Evolutionary conservation across 495 filamentous ascomycete species (phyloP), one percentile per base, ranked within the genome.

Genomic region (Annulohypoxylon maeteangense): DNA sequence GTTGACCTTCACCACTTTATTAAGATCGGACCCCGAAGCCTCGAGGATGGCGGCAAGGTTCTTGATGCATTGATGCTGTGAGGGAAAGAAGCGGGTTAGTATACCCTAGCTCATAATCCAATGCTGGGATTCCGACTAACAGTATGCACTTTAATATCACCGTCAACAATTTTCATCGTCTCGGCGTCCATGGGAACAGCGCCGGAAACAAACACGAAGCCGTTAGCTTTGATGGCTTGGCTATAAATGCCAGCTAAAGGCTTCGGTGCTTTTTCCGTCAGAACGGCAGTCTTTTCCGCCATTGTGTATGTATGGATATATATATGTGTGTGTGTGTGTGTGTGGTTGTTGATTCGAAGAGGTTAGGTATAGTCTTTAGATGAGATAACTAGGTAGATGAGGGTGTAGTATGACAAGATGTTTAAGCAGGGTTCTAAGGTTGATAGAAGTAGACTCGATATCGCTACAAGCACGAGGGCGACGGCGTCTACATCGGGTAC

Each of bases 121-220:
- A 16, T 14, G 31, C n/a, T 27, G 29, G 23, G 23, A 0, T 10
- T 34, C 45, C 12, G 10, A 53, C 75, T 72, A 63, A 77, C 76
- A 48, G 76, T 77, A 38, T 77, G 75, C 71, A 87, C 85, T 53
- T 86, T 85, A 62, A 94, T 90, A 73, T 78, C 85, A 27, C 90
- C 91, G 51, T 85, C 71, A 65, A 92, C 81, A 38, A 92, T 85
- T 62, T 87, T 86, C 57, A 89, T 90, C 12, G 82, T 71, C 75
- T 90, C 88, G 60, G 88, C 87, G 61, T 85, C 81, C 63, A 82
- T 81, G 64, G 91, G 92, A 75, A 93, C 91, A 74, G 91, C 90
- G 74, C 92, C 92, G 22, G 92, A 94, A 74, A 91, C 85, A 83
- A 89, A 94, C 77, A 94, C 86, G 62, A 88, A 82, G 56, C 87